Base-by-base conservation (phyloP, 1,284 basidiomycete species). In the Ceratobasidium sp. region DNA sequence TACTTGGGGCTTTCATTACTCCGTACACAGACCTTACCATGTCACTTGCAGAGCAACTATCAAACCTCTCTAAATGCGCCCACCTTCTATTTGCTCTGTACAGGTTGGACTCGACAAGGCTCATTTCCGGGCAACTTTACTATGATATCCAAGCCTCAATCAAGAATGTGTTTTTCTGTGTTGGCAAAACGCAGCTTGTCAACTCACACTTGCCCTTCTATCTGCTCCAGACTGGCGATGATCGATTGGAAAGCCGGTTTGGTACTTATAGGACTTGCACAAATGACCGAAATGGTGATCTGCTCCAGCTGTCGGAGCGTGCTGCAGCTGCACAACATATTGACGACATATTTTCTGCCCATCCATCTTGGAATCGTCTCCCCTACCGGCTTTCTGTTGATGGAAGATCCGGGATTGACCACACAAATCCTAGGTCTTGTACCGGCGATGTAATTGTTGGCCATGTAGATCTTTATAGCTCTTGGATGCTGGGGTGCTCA, bases 161-260 rank as follows among this genome's bases (percentile, higher is more conserved):
- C 64, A 83, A 83, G 76, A 82, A 81, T 48, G 68, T 68, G 2
- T 44, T 81, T 6, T 82, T 83, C 65, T 81, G 79, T 65, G 62
- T 81, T 5, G 81, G 81, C 3, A 82, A 83, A 52, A 82, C 82
- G 35, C 80, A 83, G 75, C 2, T 64, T 0, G 38, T 81, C 12
- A 80, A 83, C 41, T 59, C 71, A 0, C 73, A 7, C 0, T 38
- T 66, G 10, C 60, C 70, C 0, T 81, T 82, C 70, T 80, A 81
- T 57, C 33, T 82, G n/a, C 80, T 80, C 20, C 57, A 78, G 27
- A 44, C 54, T 27, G 82, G 82, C 2, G 79, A 80, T 33, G 81
- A 83, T 62, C 69, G 77, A 0, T 62, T 83, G 0, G 83, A 83
- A 70, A 57, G n/a, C 0, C 65, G 79, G 0, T 83, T 83, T 78